phyloP scores from a whole-genome alignment of 2,329 filamentous ascomycete genomes.

The Fusarium sororula region DNA sequence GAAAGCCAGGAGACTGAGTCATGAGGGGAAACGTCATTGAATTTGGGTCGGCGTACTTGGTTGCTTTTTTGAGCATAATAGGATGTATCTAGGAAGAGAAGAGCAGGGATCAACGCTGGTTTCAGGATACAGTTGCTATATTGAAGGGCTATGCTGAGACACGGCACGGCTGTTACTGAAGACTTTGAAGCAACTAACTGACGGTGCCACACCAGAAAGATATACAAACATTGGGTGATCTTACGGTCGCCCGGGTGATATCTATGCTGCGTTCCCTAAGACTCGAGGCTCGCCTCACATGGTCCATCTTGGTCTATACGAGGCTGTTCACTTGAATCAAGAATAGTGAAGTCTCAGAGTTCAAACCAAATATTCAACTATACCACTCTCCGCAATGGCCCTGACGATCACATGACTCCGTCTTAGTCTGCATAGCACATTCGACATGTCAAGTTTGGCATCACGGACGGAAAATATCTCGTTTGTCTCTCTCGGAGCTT shows the following conservation, averaged over 20 bases:
- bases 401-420: neutral
- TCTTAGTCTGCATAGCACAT: neutral
- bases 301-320: neutral
- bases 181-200: neutral
- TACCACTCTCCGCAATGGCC: neutral
- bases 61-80: neutral
- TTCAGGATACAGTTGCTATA: neutral
- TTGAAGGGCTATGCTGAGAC: slow-evolving; percentile 3
- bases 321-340: neutral
- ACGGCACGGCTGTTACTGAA: slow-evolving; percentile 5
- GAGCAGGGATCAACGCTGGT: neutral
- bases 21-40: slow-evolving; percentile 1
- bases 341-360: neutral
- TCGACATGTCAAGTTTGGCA: neutral
- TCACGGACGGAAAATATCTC: neutral
- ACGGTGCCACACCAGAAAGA: neutral
- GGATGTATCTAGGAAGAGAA: slow-evolving; percentile 17
- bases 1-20: slow-evolving; percentile 33
- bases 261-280: neutral
- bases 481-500: slow-evolving; percentile 16
- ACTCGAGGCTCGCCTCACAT: neutral
- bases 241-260: neutral
- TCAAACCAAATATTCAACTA: neutral
- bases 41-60: slow-evolving; percentile 18
- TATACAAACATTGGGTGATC: neutral